Conservation (phyloP, 805 yeast species). For the Deakozyma indianensis region DNA sequence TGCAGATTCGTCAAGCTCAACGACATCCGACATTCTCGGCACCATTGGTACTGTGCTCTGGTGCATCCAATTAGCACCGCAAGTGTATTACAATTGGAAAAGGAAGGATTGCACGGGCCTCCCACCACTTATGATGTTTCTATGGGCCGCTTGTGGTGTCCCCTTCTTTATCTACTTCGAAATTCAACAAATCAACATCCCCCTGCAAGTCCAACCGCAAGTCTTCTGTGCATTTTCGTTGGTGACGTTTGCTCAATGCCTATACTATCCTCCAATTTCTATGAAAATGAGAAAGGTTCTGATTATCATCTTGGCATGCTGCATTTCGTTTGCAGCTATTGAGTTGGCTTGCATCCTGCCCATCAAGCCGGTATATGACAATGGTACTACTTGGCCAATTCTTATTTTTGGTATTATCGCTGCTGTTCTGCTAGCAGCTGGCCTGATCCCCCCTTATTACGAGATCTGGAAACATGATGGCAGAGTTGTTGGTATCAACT, state of each 20-base stretch:
- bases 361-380: constrained; percentile 37
- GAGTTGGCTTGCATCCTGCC: constrained; percentile 65
- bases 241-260: constrained; percentile 52
- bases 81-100: constrained; percentile 57
- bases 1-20: too few relatives aligned
- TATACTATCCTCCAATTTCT: constrained; percentile 58
- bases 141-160: constrained; percentile 70
- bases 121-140: constrained; percentile 75
- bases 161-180: constrained; percentile 82
- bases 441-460: constrained; percentile 78
- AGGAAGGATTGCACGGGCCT: constrained; percentile 74
- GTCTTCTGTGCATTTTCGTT: constrained; percentile 58
- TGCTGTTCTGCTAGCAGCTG: constrained; percentile 56
- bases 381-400: constrained; percentile 58
- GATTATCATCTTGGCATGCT: constrained; percentile 23
- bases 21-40: constrained; percentile 55
- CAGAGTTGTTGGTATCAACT: constrained; percentile 78
- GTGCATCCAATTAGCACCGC: constrained; percentile 88
- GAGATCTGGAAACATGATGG: constrained; percentile 73
- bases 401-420: constrained; percentile 72
- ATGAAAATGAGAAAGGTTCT: constrained; percentile 24
- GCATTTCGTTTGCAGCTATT: constrained; percentile 35
- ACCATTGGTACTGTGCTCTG: constrained; percentile 84
- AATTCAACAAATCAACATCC: constrained; percentile 53
- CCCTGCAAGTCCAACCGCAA: constrained; percentile 79